Conservation (phyloP, 2,329 filamentous ascomycete species). For the Talaromyces funiculosus region DNA sequence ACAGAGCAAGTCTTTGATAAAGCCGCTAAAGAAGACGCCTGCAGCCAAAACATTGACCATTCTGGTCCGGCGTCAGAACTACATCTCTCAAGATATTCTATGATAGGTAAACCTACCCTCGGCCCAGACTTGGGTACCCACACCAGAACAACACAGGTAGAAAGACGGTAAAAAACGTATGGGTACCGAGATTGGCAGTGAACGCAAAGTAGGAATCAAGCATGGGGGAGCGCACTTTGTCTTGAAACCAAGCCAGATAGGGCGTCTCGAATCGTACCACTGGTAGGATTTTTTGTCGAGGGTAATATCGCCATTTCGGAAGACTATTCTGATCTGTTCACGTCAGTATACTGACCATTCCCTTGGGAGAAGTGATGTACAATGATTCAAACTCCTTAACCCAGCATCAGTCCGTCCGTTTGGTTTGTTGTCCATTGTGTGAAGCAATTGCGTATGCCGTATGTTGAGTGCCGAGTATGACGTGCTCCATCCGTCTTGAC, state of each 20-base stretch:
- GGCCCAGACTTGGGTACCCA: conserved; percentile 75
- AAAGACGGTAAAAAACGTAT: conserved; percentile 98
- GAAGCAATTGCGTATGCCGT: conserved; percentile 10
- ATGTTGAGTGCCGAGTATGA: conserved; percentile 2
- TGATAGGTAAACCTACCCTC: conserved; percentile 61
- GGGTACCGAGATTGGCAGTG: conserved; percentile 91
- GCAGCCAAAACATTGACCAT: conserved; percentile 67
- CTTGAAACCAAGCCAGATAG: conserved; percentile 82
- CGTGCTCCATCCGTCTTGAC: conserved; percentile 14
- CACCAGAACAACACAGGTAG: conserved; percentile 97
- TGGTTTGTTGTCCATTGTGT: conserved; percentile 34
- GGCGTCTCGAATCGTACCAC: conserved; percentile 92
- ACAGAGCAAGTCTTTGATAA: conserved; percentile 90
- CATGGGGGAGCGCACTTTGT: conserved; percentile 69
- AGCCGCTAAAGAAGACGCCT: conserved; percentile 83
- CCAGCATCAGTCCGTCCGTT: conserved; percentile 40
- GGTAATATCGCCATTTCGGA: conserved; percentile 78
- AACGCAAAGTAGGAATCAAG: conserved; percentile 97
- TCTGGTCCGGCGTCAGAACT: conserved; percentile 23
- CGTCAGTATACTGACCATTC: neutral
- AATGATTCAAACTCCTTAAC: conserved; percentile 72
- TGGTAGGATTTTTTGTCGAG: conserved; percentile 77
- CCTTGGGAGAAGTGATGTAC: conserved; percentile 34
- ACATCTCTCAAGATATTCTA: neutral
- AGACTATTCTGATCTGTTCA: conserved; percentile 70